phyloP scores from a whole-genome alignment of 345 rosid genomes.

The Excoecaria agallocha region DNA sequence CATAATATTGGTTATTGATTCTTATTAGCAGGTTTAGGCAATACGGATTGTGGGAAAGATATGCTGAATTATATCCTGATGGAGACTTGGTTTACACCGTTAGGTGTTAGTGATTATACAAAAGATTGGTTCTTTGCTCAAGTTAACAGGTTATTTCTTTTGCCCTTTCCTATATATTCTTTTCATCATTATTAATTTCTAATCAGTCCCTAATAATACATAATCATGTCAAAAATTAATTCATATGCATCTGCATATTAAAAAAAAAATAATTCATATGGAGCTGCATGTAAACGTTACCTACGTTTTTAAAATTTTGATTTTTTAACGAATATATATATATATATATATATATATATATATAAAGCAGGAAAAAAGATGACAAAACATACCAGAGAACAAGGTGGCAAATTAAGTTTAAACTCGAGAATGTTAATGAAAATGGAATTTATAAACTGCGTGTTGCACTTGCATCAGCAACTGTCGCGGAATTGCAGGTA shows the following conservation, averaged over 20 bases:
- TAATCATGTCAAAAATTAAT: no score
- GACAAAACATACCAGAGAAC: constrained; percentile 21
- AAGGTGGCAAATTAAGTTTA: constrained; percentile 23
- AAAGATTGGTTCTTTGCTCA: constrained; percentile 29
- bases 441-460: constrained; percentile 18
- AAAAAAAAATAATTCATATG: no score
- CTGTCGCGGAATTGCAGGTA: constrained; percentile 24
- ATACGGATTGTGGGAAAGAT: constrained; percentile 28
- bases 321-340: no score
- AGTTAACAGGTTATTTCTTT: constrained; percentile 18
- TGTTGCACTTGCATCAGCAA: constrained; percentile 24
- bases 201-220: not conserved
- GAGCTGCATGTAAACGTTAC: no score
- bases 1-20: no score
- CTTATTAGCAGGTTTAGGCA: constrained; percentile 25
- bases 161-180: no score
- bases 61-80: constrained; percentile 17
- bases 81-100: constrained; percentile 20
- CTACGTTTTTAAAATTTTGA: no score
- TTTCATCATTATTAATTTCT: not conserved
- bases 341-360: not conserved
- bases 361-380: constrained; percentile 11
- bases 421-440: not conserved
- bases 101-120: constrained; percentile 22
- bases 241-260: no score